A percentile compares a stretch with the other conserved stretches of the same genome.
phyloP scores from a whole-genome alignment of 352 stramenopile genomes.

The Pythium folliculosum region DNA sequence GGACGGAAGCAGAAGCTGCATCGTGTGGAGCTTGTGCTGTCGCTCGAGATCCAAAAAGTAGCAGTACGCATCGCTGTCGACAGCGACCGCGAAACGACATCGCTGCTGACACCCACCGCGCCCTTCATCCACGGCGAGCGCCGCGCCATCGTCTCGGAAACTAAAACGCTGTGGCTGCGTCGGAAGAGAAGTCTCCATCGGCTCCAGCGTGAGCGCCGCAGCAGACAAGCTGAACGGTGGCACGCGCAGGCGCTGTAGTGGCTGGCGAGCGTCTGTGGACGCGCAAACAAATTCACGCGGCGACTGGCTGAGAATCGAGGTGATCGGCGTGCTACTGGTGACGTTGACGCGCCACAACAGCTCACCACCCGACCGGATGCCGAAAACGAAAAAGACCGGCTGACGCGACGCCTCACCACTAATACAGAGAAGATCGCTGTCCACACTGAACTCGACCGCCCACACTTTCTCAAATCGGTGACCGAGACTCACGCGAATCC shows the following conservation, averaged over 20 bases:
- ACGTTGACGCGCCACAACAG: constrained; percentile 7
- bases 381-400: constrained; percentile 15
- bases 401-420: not conserved
- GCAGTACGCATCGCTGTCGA: constrained; percentile 23
- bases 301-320: constrained; percentile 15
- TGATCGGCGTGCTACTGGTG: not conserved
- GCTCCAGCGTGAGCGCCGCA: constrained; percentile 17
- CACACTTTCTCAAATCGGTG: not conserved
- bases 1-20: constrained; percentile 22
- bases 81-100: constrained; percentile 18
- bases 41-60: constrained; percentile 27
- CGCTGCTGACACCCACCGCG: not conserved
- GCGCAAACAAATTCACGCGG: constrained; percentile 23
- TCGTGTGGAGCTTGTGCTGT: constrained; percentile 16
- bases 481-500: constrained; percentile 3
- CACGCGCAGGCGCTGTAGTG: constrained; percentile 9
- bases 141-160: constrained; percentile 18
- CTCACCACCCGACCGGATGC: constrained; percentile 8
- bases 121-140: not conserved
- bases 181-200: not conserved
- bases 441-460: constrained; percentile 20
- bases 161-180: not conserved
- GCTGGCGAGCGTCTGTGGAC: not conserved
- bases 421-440: constrained; percentile 15
- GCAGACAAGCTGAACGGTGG: constrained; percentile 16